Conservation (phyloP, 2,329 filamentous ascomycete species). For the Pyricularia grisea region DNA sequence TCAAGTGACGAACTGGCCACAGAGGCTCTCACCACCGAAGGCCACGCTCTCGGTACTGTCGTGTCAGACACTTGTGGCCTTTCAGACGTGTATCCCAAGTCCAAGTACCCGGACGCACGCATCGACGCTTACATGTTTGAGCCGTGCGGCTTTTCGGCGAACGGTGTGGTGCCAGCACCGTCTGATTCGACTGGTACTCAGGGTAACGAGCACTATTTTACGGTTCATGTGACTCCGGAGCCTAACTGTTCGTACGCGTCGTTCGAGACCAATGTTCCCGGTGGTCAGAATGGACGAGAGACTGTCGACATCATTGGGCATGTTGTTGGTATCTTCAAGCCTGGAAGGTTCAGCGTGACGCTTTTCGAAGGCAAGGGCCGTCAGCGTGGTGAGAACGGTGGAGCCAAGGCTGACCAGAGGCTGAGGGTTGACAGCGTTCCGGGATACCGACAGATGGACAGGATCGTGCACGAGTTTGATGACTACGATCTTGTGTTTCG, state of each 20-base stretch:
- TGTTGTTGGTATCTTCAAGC: conserved; percentile 92
- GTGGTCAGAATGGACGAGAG: conserved; percentile 75
- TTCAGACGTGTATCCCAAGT: conserved; percentile 76
- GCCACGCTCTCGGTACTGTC: conserved; percentile 84
- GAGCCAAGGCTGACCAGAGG: conserved; percentile 17
- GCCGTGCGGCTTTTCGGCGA: conserved; percentile 94
- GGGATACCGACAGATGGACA: conserved; percentile 83
- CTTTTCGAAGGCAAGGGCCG: conserved; percentile 72
- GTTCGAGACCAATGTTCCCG: conserved; percentile 96
- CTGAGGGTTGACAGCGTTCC: conserved; percentile 65
- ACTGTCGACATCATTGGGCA: conserved; percentile 88
- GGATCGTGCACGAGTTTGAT: conserved; percentile 94
- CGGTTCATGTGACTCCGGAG: conserved; percentile 95
- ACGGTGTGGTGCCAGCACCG: conserved; percentile 81
- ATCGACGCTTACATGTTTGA: conserved; percentile 96
- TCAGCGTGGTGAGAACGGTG: conserved; percentile 7
- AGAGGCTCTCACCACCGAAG: conserved; percentile 79
- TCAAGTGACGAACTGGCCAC: conserved; percentile 35
- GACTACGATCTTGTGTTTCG: conserved; percentile 95
- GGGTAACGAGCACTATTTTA: conserved; percentile 78
- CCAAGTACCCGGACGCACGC: conserved; percentile 81
- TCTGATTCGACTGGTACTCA: conserved; percentile 30
- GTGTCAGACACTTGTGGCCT: conserved; percentile 87
- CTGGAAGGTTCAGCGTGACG: conserved; percentile 94
- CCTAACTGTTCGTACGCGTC: conserved; percentile 95